Conservation (phyloP, 2,329 filamentous ascomycete genomes). For the Neopestalotiopsis clavispora region DNA sequence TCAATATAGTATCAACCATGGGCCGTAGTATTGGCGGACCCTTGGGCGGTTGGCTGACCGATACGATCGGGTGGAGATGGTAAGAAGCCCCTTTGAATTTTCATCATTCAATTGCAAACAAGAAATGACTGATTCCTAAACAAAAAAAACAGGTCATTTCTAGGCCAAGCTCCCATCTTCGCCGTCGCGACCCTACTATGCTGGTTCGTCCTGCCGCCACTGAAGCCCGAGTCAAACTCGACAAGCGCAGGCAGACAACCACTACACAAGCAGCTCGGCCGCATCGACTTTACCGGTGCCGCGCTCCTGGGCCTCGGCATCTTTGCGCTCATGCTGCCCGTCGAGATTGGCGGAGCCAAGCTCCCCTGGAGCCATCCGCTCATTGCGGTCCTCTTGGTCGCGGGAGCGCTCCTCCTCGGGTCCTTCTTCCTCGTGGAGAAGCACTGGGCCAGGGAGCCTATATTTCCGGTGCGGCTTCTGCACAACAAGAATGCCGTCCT, state of each 20-base stretch:
- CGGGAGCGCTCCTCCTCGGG: conserved; percentile 32
- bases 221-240: conserved; percentile 10
- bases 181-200: conserved; percentile 50
- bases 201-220: conserved; percentile 35
- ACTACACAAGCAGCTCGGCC: conserved; percentile 43
- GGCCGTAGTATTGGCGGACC: conserved; percentile 58
- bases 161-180: conserved; percentile 61
- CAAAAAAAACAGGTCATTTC: conserved; percentile 51
- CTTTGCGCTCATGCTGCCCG: conserved; percentile 42
- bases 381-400: conserved; percentile 36
- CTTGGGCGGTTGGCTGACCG: conserved; percentile 64
- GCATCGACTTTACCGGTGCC: conserved; percentile 65
- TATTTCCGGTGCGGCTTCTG: conserved; percentile 63
- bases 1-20: conserved; percentile 56
- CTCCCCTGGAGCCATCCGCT: conserved; percentile 43
- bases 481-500: conserved; percentile 55
- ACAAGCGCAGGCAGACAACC: conserved; percentile 14
- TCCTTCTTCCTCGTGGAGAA: conserved; percentile 43
- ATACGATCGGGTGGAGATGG: conserved; percentile 71
- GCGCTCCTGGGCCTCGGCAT: conserved; percentile 43
- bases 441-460: conserved; percentile 56
- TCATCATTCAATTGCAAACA: no score
- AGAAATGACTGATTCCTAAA: no score
- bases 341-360: conserved; percentile 45
- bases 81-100: conserved; percentile 31